These are phyloP conservation scores for Hemerocallis citrina DNA, from an alignment of 106 monocot species.

Conservation along the genomic window DNA sequence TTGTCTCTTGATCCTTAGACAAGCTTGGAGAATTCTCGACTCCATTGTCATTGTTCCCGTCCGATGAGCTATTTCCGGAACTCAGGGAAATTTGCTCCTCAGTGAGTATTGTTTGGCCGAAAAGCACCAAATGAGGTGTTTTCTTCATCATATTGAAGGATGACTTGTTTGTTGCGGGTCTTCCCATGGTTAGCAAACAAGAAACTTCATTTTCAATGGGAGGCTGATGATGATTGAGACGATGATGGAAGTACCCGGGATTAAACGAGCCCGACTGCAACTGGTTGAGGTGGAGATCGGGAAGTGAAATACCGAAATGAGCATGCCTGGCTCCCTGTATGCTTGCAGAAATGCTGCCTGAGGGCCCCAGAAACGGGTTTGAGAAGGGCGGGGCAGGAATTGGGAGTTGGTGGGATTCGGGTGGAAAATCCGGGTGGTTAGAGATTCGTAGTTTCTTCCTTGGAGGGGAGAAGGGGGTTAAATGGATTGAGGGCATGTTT, in stretches of 20 bases:
- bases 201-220: too few relatives aligned
- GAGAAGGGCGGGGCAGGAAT: too few relatives aligned
- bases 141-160: constrained; percentile 21
- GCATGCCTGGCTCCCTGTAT: too few relatives aligned
- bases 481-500: constrained; percentile 55
- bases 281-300: too few relatives aligned
- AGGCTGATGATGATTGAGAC: constrained; percentile 5
- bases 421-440: too few relatives aligned
- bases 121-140: constrained; percentile 27
- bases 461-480: constrained; percentile 53
- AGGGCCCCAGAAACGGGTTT: constrained; percentile 36
- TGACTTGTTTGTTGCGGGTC: constrained; percentile 42
- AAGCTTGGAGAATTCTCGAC: constrained; percentile 14
- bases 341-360: constrained; percentile 50
- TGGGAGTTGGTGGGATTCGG: too few relatives aligned
- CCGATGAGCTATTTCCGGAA: constrained; percentile 34
- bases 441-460: too few relatives aligned
- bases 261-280: too few relatives aligned
- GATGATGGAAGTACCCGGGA: constrained; percentile 20
- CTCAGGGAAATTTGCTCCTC: too few relatives aligned
- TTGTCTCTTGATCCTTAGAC: constrained; percentile 25
- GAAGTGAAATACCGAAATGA: too few relatives aligned
- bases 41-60: constrained; percentile 30
- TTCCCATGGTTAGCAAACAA: too few relatives aligned
- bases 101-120: too few relatives aligned